Percentiles rank a stretch among this genome's conserved stretches.
Conservation (phyloP, 2,329 filamentous ascomycete species). For the Fusarium xylarioides region DNA sequence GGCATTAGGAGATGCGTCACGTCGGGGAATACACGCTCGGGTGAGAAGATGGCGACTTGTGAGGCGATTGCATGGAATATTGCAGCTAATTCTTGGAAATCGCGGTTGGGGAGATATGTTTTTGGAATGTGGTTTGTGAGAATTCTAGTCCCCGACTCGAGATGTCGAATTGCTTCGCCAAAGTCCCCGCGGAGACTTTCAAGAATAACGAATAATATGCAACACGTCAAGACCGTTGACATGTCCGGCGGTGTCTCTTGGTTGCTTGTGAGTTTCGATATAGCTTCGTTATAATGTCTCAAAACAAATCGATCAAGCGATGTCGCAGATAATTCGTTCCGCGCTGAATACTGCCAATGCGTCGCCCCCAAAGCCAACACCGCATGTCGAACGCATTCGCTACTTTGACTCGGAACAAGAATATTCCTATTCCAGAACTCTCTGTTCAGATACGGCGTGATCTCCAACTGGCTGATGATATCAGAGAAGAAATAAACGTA, state of each 20-base stretch:
- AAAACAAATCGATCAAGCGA: constrained; percentile 1
- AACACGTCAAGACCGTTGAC: not conserved
- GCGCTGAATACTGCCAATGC: not conserved
- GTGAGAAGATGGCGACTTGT: constrained; percentile 1
- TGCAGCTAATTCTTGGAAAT: not conserved
- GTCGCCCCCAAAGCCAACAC: not conserved
- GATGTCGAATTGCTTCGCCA: constrained; percentile 6
- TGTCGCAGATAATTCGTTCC: rapidly evolving
- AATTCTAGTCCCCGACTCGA: not conserved
- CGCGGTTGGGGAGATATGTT: not conserved
- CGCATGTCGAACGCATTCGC: not conserved
- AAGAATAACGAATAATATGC: not conserved
- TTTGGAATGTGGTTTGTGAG: not conserved
- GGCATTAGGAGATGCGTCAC: not conserved
- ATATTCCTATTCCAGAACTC: not conserved
- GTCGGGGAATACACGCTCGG: not conserved
- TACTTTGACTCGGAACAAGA: not conserved
- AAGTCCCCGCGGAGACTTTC: constrained; percentile 11
- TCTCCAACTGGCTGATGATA: not conserved
- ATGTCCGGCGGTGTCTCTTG: not conserved
- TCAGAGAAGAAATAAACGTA: constrained; percentile 10
- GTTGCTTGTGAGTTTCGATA: not conserved
- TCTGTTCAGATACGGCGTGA: not conserved
- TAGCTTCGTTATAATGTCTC: not conserved
- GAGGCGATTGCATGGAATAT: constrained; percentile 5